Percentiles rank a stretch among this genome's conserved stretches.
phyloP scores from a whole-genome alignment of 2,329 filamentous ascomycete species.

The Fusarium oxysporum region DNA sequence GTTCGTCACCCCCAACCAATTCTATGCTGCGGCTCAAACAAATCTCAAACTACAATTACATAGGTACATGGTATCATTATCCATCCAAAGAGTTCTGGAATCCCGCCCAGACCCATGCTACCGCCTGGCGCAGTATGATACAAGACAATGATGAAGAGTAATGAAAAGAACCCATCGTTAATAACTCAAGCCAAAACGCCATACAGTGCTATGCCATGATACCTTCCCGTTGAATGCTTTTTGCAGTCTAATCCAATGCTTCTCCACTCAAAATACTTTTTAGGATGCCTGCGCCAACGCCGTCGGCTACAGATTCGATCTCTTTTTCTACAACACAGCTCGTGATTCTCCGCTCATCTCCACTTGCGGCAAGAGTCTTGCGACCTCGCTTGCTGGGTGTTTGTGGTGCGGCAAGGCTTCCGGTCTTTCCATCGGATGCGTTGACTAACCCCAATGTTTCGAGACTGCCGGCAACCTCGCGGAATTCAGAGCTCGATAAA shows the following conservation, averaged over 20 bases:
- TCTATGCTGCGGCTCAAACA: conserved; percentile 3
- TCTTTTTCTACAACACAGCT: conserved; percentile 86
- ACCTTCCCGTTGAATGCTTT: conserved; percentile 7
- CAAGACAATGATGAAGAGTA: conserved; percentile 15
- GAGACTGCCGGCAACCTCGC: conserved; percentile 88
- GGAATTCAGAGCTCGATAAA: conserved; percentile 90
- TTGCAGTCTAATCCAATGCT: conserved; percentile 61
- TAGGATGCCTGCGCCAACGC: conserved; percentile 70
- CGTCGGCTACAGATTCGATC: conserved; percentile 76
- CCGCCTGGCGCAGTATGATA: conserved; percentile 30
- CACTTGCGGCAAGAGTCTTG: conserved; percentile 63
- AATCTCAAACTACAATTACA: conserved; percentile 27
- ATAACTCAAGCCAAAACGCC: conserved; percentile 33
- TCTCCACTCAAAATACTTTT: conserved; percentile 72
- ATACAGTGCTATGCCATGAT: conserved; percentile 35
- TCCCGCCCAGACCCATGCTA: conserved; percentile 15
- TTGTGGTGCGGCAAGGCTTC: conserved; percentile 71
- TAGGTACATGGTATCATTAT: conserved; percentile 31
- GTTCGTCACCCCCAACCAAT: neutral
- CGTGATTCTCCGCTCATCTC: conserved; percentile 81
- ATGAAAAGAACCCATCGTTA: conserved; percentile 7
- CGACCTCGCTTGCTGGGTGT: conserved; percentile 79
- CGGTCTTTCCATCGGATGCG: conserved; percentile 76
- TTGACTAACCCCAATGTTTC: conserved; percentile 87
- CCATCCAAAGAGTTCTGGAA: conserved; percentile 17